A percentile compares a stretch with the other conserved stretches of the same genome.
Conservation (phyloP, 352 stramenopile species). For the Pythium folliculosum region DNA sequence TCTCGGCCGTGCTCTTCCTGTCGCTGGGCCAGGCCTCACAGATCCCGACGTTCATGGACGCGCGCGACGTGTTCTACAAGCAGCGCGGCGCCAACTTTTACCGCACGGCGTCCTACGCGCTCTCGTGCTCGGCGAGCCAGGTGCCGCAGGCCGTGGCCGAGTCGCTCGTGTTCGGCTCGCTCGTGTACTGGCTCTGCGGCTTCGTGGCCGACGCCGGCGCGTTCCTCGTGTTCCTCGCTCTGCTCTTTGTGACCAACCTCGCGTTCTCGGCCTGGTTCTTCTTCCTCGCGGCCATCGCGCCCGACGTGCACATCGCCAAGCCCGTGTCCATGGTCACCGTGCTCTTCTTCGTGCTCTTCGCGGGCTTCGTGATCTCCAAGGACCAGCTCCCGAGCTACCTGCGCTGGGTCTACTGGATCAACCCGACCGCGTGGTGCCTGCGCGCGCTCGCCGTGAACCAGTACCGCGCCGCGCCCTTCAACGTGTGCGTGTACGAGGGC, state of each 20-base stretch:
- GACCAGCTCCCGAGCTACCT: conserved; percentile 33
- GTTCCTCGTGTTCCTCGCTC: conserved; percentile 55
- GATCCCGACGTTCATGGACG: conserved; percentile 63
- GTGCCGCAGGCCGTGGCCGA: conserved; percentile 43
- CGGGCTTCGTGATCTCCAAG: conserved; percentile 38
- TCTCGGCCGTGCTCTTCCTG: conserved; percentile 15
- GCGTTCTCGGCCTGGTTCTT: conserved; percentile 35
- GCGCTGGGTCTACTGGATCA: conserved; percentile 46
- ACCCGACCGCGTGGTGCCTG: conserved; percentile 39
- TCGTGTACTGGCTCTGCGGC: conserved; percentile 53
- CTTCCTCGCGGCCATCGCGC: conserved; percentile 24
- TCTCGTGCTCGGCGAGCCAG: conserved; percentile 38
- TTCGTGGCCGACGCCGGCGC: conserved; percentile 27
- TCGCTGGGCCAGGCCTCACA: conserved; percentile 43
- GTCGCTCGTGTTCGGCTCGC: conserved; percentile 41
- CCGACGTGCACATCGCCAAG: conserved; percentile 37
- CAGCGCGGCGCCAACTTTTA: conserved; percentile 72
- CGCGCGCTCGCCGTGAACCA: conserved; percentile 30
- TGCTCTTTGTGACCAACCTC: conserved; percentile 54
- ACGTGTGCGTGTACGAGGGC: conserved; percentile 23
- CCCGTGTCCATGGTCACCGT: conserved; percentile 29
- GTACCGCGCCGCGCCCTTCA: conserved; percentile 24
- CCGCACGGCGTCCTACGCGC: conserved; percentile 59
- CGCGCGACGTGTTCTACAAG: conserved; percentile 62
- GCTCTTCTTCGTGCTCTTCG: conserved; percentile 36